Conservation (phyloP, 306 rosid species). For the Gynostemma pentaphyllum region DNA sequence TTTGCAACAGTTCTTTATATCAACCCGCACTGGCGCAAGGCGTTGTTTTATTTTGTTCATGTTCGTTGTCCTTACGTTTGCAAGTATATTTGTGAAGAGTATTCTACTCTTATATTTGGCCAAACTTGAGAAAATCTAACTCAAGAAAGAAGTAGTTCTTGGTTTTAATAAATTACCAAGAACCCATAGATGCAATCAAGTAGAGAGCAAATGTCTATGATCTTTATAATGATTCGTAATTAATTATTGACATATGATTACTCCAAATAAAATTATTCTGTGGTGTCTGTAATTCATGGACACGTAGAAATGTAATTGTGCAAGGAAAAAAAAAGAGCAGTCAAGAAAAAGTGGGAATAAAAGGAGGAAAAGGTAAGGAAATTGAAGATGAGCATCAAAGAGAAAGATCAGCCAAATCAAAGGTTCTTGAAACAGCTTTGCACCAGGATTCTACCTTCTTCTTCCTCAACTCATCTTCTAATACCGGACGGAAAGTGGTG, state of each 20-base stretch:
- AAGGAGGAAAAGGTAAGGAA: background rate
- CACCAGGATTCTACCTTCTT: slow-evolving; percentile 66
- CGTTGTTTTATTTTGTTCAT: slow-evolving; percentile 2
- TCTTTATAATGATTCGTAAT: too few relatives aligned
- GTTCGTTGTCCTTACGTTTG: background rate
- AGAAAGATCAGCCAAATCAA: slow-evolving; percentile 74
- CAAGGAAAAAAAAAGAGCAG: background rate
- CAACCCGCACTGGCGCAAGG: background rate
- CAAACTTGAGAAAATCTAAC: background rate
- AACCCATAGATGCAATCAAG: too few relatives aligned
- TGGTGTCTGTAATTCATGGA: background rate
- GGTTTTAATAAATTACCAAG: too few relatives aligned
- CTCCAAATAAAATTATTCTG: background rate
- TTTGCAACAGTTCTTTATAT: background rate
- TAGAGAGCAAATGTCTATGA: too few relatives aligned
- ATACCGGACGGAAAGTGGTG: slow-evolving; percentile 30
- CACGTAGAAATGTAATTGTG: background rate
- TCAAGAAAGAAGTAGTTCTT: background rate
- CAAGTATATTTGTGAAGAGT: background rate
- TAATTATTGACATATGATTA: background rate
- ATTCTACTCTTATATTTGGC: background rate
- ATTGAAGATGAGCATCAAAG: slow-evolving; percentile 20
- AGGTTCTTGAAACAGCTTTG: slow-evolving; percentile 76
- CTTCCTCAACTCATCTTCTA: slow-evolving; percentile 43
- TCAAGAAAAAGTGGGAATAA: too few relatives aligned